phyloP scores from a whole-genome alignment of 1,284 basidiomycete genomes.

The Cerrena zonata region DNA sequence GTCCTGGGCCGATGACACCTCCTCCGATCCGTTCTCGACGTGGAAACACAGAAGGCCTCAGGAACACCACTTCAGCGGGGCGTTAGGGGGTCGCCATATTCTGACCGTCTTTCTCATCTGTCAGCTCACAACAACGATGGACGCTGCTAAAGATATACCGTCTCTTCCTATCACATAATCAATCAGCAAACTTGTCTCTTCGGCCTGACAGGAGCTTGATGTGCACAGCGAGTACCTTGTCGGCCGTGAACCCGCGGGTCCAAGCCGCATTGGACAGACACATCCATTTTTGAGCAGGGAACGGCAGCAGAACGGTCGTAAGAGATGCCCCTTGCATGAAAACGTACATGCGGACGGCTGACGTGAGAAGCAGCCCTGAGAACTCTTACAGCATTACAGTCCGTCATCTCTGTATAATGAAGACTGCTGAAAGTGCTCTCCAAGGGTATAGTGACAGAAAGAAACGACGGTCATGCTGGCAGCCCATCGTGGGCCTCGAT shows the following conservation, averaged over 20 bases:
- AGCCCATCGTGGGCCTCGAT: too few relatives aligned
- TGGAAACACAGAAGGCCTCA: neutral
- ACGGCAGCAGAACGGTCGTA: neutral
- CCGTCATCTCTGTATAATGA: too few relatives aligned
- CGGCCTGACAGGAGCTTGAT: neutral
- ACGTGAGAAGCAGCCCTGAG: neutral
- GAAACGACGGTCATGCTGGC: too few relatives aligned
- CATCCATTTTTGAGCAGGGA: neutral
- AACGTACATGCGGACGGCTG: neutral
- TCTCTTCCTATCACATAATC: neutral
- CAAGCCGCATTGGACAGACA: neutral
- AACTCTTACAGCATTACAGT: neutral
- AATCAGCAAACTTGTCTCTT: neutral
- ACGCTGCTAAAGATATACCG: neutral
- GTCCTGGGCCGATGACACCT: neutral
- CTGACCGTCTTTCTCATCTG: neutral
- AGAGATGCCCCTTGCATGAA: neutral
- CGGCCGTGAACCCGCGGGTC: neutral
- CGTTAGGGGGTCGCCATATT: neutral
- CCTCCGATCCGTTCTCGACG: neutral
- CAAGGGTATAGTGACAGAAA: too few relatives aligned
- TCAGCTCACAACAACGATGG: neutral
- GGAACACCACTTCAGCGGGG: neutral
- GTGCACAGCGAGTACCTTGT: neutral
- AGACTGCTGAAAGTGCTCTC: too few relatives aligned